Percentiles rank a stretch among this genome's conserved stretches.
Conservation (phyloP, 306 rosid genomes). For the Citrullus amarus region DNA sequence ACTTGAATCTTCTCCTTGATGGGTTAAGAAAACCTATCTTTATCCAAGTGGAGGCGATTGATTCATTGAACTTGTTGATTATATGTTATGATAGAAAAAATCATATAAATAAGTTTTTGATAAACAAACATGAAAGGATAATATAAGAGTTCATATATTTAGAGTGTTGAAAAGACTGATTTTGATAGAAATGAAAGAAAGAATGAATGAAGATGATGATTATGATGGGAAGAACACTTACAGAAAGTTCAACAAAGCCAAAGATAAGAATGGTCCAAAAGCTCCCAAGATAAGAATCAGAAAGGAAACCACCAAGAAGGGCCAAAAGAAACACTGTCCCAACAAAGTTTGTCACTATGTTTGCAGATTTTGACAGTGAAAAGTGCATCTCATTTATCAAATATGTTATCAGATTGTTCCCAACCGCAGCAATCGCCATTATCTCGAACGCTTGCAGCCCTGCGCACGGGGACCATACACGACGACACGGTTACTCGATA, state of each 20-base stretch:
- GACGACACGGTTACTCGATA: background rate
- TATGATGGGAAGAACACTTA: slow-evolving; percentile 12
- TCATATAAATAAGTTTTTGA: background rate
- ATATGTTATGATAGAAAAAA: background rate
- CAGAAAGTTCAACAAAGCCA: slow-evolving; percentile 84
- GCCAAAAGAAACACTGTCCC: slow-evolving; percentile 85
- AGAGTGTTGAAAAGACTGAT: background rate
- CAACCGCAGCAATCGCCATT: slow-evolving; percentile 97
- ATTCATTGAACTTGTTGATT: background rate
- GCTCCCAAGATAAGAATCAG: slow-evolving; percentile 89
- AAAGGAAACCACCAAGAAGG: slow-evolving; percentile 85
- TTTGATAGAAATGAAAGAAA: background rate
- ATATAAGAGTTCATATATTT: background rate
- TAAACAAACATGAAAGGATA: background rate
- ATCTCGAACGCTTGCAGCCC: slow-evolving; percentile 90
- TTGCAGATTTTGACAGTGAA: slow-evolving; percentile 69
- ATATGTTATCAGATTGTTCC: slow-evolving; percentile 96
- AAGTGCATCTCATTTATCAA: slow-evolving; percentile 87
- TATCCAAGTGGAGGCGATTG: background rate
- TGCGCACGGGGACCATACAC: slow-evolving; percentile 6
- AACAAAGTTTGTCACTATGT: slow-evolving; percentile 86
- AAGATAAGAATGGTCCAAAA: slow-evolving; percentile 96
- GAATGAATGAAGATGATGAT: background rate
- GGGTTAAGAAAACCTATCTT: background rate
- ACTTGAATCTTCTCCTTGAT: background rate